These are phyloP conservation scores for Mortierella sp. DNA, from an alignment of 371 early-diverging fungal genomes.

Conservation along the genomic window DNA sequence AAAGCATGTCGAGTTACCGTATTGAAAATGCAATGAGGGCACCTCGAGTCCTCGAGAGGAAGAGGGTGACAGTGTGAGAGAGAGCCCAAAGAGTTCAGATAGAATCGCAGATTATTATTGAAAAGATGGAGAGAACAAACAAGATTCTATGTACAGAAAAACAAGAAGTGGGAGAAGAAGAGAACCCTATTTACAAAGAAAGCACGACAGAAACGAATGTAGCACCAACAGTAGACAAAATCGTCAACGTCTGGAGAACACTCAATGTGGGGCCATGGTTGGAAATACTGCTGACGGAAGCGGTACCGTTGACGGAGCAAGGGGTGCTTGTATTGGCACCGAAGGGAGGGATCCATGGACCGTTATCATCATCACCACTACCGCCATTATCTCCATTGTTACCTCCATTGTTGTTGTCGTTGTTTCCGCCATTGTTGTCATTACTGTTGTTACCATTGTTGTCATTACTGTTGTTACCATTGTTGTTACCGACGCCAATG, in stretches of 20 bases:
- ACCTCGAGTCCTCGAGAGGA: too few relatives aligned
- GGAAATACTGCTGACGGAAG: slow-evolving; percentile 29
- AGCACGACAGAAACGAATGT: slow-evolving; percentile 16
- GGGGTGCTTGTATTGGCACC: slow-evolving; percentile 13
- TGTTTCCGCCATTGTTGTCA: neutral
- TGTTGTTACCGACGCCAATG: slow-evolving; percentile 19
- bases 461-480: slow-evolving; percentile 4
- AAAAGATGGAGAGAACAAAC: neutral
- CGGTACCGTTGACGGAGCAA: slow-evolving; percentile 29
- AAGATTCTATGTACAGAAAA: slow-evolving; percentile 10
- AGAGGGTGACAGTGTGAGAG: neutral
- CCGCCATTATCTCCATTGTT: slow-evolving; percentile 12
- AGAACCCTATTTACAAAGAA: slow-evolving; percentile 18
- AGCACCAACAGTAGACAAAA: slow-evolving; percentile 28
- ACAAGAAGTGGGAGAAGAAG: neutral
- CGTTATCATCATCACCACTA: slow-evolving; percentile 11
- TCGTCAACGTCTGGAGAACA: slow-evolving; percentile 41
- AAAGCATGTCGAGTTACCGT: too few relatives aligned
- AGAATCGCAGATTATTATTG: neutral
- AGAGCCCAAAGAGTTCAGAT: neutral
- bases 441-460: slow-evolving; percentile 1
- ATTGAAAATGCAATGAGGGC: too few relatives aligned
- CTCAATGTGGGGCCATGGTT: slow-evolving; percentile 40
- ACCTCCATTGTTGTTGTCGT: slow-evolving; percentile 8
- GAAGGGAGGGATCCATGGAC: slow-evolving; percentile 16